These are phyloP conservation scores for Podosphaera xanthii DNA, from an alignment of 2,329 filamentous ascomycete species.

Conservation along the genomic window DNA sequence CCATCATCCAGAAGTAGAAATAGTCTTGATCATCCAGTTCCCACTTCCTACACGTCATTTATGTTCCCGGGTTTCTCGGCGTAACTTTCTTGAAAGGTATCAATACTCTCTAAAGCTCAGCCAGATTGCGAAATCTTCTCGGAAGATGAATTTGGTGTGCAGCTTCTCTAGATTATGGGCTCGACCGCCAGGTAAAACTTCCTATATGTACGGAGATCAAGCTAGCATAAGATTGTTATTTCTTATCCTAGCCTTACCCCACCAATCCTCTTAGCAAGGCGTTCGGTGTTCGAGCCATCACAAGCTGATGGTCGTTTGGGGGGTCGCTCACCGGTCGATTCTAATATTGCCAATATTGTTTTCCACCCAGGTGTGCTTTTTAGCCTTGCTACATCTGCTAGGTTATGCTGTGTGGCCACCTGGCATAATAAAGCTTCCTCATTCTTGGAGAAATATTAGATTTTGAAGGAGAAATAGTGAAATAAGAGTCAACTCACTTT, in stretches of 20 bases:
- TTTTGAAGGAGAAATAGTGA: neutral
- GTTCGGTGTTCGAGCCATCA: conserved; percentile 16
- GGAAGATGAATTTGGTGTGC: neutral
- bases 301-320: conserved; percentile 39
- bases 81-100: neutral
- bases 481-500: conserved; percentile 36
- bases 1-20: neutral
- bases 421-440: conserved; percentile 72
- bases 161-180: neutral
- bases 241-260: conserved; percentile 28
- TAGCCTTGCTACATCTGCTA: conserved; percentile 60
- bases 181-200: neutral
- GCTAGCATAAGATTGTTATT: conserved; percentile 6
- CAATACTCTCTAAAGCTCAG: neutral
- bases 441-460: conserved; percentile 33
- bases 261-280: conserved; percentile 42
- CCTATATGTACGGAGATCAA: conserved; percentile 10
- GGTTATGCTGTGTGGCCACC: conserved; percentile 60
- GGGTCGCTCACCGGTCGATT: conserved; percentile 93
- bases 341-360: conserved; percentile 75
- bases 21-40: neutral
- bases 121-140: neutral
- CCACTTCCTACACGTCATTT: neutral
- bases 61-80: neutral
- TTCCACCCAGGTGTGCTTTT: conserved; percentile 81